Percentiles rank a stretch among this genome's conserved stretches.
These are phyloP conservation scores for Komagataella kurtzmanii DNA, from an alignment of 805 yeast genomes.

Conservation along the genomic window DNA sequence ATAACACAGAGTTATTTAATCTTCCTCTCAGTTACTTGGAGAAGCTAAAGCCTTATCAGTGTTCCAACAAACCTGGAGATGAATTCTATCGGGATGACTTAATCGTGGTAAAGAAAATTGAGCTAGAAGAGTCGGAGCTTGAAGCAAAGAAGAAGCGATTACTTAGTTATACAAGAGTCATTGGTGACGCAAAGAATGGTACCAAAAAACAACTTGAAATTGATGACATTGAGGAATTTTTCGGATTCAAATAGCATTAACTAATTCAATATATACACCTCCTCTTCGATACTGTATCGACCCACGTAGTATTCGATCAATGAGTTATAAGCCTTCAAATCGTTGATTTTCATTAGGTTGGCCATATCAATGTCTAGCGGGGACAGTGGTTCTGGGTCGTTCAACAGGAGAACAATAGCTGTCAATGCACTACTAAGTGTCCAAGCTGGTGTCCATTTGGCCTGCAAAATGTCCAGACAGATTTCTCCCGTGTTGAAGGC, in stretches of 20 bases:
- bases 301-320: constrained; percentile 25
- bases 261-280: neutral
- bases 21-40: constrained; percentile 16
- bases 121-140: constrained; percentile 14
- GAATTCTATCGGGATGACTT: constrained; percentile 18
- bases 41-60: constrained; percentile 10
- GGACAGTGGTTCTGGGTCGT: constrained; percentile 57
- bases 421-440: constrained; percentile 37
- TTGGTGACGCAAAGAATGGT: constrained; percentile 9
- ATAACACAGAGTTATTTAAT: constrained; percentile 18
- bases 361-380: constrained; percentile 65
- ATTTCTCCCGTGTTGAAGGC: constrained; percentile 49
- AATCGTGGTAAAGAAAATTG: constrained; percentile 16
- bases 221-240: constrained; percentile 16
- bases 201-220: constrained; percentile 9
- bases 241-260: constrained; percentile 14
- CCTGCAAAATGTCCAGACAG: constrained; percentile 51
- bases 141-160: constrained; percentile 6
- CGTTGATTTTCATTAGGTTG: constrained; percentile 37
- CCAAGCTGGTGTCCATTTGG: constrained; percentile 69
- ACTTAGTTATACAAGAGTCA: constrained; percentile 6
- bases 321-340: constrained; percentile 26
- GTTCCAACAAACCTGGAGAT: constrained; percentile 14
- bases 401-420: constrained; percentile 43
- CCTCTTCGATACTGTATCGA: constrained; percentile 7